Evolutionary conservation across 2,329 filamentous ascomycete species (phyloP), one percentile per base, ranked within the genome.

Genomic region (Talaromyces albobiverticillius): DNA sequence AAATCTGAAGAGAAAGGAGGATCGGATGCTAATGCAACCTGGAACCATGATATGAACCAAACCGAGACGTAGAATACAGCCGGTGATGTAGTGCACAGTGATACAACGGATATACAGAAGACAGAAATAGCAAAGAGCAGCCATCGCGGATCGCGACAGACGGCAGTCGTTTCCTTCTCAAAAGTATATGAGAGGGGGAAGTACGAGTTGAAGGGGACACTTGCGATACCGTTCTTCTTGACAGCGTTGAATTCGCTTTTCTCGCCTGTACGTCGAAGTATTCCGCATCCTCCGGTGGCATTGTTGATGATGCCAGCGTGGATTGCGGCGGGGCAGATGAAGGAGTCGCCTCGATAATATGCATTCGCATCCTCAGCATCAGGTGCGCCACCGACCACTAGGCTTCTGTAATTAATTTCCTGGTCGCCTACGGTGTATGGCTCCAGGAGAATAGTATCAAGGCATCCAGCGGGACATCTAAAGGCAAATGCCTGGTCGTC

Each of bases 111-210:
- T 1, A 81, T 82, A 58, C 81, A 80, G 41, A 77, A 67, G 14
- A 84, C 67, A 1, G 81, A 82, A 20, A 84, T 76, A 14, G 73
- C 74, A 16, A 85, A 75, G 3, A 83, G 71, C 2, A 77, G 76
- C 82, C 82, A 85, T 18, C 82, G 79, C 14, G 82, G 71, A 62
- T 85, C 82, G 40, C 73, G 73, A 59, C 82, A 84, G 49, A 75
- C 67, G 8, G 8, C 54, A 38, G 13, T 76, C 66, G 25, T 59
- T 61, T 4, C 70, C 75, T 57, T 67, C 73, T 78, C 67, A 56
- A 84, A 82, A n/a, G 72, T 70, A 62, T 82, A 84, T 1, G 82
- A 79, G 40, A 77, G 74, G 0, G 82, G 82, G 57, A 85, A 85
- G 60, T 80, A 79, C 5, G 79, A 81, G 36, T 76, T 67, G 59